These are phyloP conservation scores for Fusarium sacchari DNA, from an alignment of 2,329 filamentous ascomycete species.

Conservation along the genomic window DNA sequence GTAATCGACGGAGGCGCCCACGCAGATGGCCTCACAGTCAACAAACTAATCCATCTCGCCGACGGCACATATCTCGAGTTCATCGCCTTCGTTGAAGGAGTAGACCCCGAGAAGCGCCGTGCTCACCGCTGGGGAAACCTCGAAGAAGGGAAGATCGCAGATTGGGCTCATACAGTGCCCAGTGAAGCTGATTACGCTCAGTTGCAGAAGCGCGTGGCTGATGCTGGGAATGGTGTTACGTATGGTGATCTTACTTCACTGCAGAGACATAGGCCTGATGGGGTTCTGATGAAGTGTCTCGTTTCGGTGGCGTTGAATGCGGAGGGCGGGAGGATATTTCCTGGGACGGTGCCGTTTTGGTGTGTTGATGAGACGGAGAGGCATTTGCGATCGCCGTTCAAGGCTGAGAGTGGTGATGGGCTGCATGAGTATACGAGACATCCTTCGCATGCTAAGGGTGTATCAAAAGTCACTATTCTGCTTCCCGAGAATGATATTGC, in stretches of 20 bases:
- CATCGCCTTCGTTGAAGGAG: constrained; percentile 66
- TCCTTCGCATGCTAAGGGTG: constrained; percentile 61
- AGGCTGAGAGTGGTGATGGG: constrained; percentile 34
- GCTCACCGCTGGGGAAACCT: constrained; percentile 69
- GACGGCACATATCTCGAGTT: constrained; percentile 75
- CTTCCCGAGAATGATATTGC: constrained; percentile 40
- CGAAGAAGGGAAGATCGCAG: constrained; percentile 61
- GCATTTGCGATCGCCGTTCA: constrained; percentile 63
- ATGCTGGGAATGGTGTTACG: constrained; percentile 47
- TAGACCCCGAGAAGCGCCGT: constrained; percentile 51
- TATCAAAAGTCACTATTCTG: constrained; percentile 56
- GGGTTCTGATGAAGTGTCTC: constrained; percentile 67
- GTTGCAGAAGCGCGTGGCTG: constrained; percentile 51
- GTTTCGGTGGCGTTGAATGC: constrained; percentile 57
- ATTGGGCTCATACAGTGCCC: constrained; percentile 66
- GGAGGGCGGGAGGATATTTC: constrained; percentile 41
- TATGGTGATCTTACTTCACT: constrained; percentile 63
- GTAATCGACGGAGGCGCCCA: constrained; percentile 70
- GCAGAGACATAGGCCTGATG: constrained; percentile 65
- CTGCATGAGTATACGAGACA: constrained; percentile 52
- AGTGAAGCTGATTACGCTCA: constrained; percentile 49
- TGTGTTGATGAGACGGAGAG: constrained; percentile 71
- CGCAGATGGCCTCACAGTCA: constrained; percentile 68
- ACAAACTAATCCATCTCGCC: constrained; percentile 69
- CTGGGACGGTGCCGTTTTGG: constrained; percentile 71